A percentile compares a stretch with the other conserved stretches of the same genome.
Conservation (phyloP, 2,329 filamentous ascomycete genomes). For the Venturia effusa region DNA sequence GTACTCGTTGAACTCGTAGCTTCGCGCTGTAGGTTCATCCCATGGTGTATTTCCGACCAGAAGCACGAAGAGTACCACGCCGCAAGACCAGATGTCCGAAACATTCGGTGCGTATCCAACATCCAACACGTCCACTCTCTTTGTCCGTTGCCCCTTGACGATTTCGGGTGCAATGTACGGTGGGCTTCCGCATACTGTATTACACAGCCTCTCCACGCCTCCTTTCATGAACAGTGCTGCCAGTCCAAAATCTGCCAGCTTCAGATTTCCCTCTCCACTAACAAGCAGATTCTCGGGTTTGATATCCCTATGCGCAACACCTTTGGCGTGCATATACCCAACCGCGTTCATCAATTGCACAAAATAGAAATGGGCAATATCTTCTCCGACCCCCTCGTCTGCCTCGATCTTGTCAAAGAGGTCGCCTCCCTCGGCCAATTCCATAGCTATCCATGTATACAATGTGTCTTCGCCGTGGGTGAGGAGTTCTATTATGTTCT, state of each 20-base stretch:
- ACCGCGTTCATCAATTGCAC: conserved; percentile 82
- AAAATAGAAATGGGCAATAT: conserved; percentile 96
- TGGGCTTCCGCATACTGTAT: conserved; percentile 87
- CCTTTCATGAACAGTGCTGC: conserved; percentile 89
- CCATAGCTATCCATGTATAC: conserved; percentile 99
- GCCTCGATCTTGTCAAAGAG: conserved; percentile 99
- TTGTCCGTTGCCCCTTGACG: conserved; percentile 37
- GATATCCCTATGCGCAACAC: conserved; percentile 71
- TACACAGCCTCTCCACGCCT: conserved; percentile 68
- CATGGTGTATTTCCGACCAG: conserved; percentile 95
- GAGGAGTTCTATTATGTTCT: conserved; percentile 90
- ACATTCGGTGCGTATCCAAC: conserved; percentile 64
- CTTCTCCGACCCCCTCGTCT: conserved; percentile 84
- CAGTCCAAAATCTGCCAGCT: conserved; percentile 93
- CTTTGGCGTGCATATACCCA: conserved; percentile 91
- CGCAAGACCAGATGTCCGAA: conserved; percentile 94
- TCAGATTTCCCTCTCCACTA: conserved; percentile 72
- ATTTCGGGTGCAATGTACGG: conserved; percentile 98
- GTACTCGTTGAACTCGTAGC: conserved; percentile 89
- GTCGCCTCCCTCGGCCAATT: conserved; percentile 88
- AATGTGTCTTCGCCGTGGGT: conserved; percentile 71
- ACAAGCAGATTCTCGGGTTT: conserved; percentile 89
- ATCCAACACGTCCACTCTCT: conserved; percentile 36
- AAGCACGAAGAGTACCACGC: conserved; percentile 93
- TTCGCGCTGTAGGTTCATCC: conserved; percentile 79